Evolutionary conservation across 495 filamentous ascomycete species (phyloP), one percentile per base, ranked within the genome.

Genomic region (Thermochaetoides thermophila): DNA sequence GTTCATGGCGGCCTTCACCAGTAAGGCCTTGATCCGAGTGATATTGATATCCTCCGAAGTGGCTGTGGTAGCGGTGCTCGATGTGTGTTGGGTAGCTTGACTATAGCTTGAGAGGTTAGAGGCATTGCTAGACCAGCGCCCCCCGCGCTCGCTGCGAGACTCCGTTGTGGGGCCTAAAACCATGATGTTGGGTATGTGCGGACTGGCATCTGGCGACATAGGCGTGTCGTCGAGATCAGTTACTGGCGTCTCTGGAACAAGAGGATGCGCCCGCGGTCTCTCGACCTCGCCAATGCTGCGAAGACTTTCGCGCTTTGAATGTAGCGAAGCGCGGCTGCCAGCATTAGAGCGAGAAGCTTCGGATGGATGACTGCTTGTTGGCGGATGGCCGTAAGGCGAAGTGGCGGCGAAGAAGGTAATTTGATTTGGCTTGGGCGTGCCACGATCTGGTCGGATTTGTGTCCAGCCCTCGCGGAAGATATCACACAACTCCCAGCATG

Each of bases 401-500:
- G 49, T 19, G 34, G 33, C 43, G 10, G 55, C 45, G 45, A 65
- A 66, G 49, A 86, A 87, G 17, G 69, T 78, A 17, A 77, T 71
- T 48, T 89, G 84, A 34, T 71, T 79, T 1, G 84, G 81, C 19
- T 81, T 66, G 0, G 84, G 84, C n/a, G 85, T 92, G 16, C 79
- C 82, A 21, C 84, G 66, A 37, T 92, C 84, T 4, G 85, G 83
- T 26, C 79, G 73, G 19, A 89, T 73, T 49, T 92, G 78, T 17
- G 84, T 84, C 84, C 84, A 94, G 8, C 85, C 84, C 61, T 89
- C 81, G 21, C 84, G 69, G 60, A 92, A 94, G 29, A 94, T 74
- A 58, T 94, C 85, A 52, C 83, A 91, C 17, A 94, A 71, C 43
- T 92, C 85, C 85, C 85, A 94, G 55, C 85, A 94, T 5, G 85